A percentile compares a stretch with the other conserved stretches of the same genome.
phyloP scores from a whole-genome alignment of 1,284 basidiomycete genomes.

The Austroboletus niveus region DNA sequence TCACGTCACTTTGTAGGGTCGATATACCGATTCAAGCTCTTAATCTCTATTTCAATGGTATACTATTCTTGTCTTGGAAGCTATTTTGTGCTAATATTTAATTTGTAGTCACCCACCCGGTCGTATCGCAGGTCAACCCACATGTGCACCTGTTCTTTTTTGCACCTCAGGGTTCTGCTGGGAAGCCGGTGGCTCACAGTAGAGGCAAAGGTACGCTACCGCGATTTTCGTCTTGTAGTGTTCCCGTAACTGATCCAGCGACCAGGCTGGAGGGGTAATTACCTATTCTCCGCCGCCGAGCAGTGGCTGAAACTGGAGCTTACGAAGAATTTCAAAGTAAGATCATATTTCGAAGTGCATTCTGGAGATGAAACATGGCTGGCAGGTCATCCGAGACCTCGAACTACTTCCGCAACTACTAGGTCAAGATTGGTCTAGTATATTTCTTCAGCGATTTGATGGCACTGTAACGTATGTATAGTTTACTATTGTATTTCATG shows the following conservation, averaged over 20 bases:
- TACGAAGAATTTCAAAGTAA: slow-evolving; percentile 90
- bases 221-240: background rate
- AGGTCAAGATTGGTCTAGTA: slow-evolving; percentile 93
- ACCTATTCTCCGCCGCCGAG: slow-evolving; percentile 87
- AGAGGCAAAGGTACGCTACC: slow-evolving; percentile 75
- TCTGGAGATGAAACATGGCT: background rate
- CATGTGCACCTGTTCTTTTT: slow-evolving; percentile 99
- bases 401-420: slow-evolving; percentile 86
- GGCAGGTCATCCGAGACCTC: slow-evolving; percentile 84
- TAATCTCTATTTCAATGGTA: slow-evolving; percentile 91
- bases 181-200: slow-evolving; percentile 88
- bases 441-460: slow-evolving; percentile 89
- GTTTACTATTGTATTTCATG: slow-evolving; percentile 14
- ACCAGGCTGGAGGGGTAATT: slow-evolving; percentile 93
- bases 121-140: slow-evolving; percentile 96
- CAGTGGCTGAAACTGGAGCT: slow-evolving; percentile 94
- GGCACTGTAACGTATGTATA: slow-evolving; percentile 71
- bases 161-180: slow-evolving; percentile 90
- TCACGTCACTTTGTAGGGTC: slow-evolving; percentile 47
- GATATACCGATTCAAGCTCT: slow-evolving; percentile 93
- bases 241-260: background rate
- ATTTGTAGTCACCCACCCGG: slow-evolving; percentile 81
- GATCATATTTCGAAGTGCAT: background rate
- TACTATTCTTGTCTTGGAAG: background rate
- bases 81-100: slow-evolving; percentile 1